These are phyloP conservation scores for Paracorniculantispora psalliotae DNA, from an alignment of 2,329 filamentous ascomycete species.

Conservation along the genomic window DNA sequence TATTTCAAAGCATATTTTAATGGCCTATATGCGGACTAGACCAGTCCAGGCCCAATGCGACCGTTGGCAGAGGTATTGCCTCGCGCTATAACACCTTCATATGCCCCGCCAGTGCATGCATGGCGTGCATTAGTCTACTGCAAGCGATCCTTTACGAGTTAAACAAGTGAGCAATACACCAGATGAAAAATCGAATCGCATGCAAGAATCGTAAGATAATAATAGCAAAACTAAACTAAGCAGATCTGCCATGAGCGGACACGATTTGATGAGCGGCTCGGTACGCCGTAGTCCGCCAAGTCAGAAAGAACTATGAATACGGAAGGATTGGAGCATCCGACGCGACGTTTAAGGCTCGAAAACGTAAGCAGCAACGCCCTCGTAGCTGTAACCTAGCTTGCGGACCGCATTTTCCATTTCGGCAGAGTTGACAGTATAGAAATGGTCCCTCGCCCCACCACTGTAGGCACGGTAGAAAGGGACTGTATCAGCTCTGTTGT, in stretches of 20 bases:
- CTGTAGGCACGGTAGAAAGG: conserved; percentile 10
- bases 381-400: conserved; percentile 2
- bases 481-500: neutral
- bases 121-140: conserved; percentile 4
- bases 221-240: neutral
- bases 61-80: neutral
- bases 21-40: neutral
- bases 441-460: neutral
- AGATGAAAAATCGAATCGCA: neutral
- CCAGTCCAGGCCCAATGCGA: neutral
- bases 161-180: neutral
- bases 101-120: neutral
- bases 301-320: neutral
- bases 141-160: neutral
- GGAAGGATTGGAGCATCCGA: no score
- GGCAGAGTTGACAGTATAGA: neutral
- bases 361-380: conserved; percentile 6
- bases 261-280: neutral
- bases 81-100: neutral
- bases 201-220: neutral
- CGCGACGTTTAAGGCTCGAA: no score
- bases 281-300: neutral
- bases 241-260: neutral
- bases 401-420: conserved; percentile 12
- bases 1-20: no score